These are phyloP conservation scores for Xylaria sp. DNA, from an alignment of 2,329 filamentous ascomycete species.

Conservation along the genomic window DNA sequence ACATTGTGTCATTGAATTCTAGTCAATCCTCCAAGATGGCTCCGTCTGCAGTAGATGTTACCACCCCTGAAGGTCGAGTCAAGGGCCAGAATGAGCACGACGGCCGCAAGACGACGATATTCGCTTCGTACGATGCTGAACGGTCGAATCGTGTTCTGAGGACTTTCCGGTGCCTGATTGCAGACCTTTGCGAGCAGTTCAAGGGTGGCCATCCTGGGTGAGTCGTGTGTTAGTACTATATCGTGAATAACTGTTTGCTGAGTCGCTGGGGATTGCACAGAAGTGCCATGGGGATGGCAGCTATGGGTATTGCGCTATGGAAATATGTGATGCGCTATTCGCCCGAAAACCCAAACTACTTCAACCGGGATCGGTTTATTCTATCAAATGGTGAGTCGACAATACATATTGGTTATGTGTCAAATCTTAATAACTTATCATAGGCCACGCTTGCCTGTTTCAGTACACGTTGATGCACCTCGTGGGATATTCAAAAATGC, in stretches of 20 bases:
- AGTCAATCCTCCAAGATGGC: neutral
- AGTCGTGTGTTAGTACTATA: constrained; percentile 35
- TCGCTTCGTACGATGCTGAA: neutral
- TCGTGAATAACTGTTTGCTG: constrained; percentile 26
- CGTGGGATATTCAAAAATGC: constrained; percentile 61
- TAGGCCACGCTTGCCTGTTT: constrained; percentile 60
- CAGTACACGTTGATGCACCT: constrained; percentile 63
- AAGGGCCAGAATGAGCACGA: neutral
- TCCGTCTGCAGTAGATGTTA: neutral
- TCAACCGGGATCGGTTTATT: constrained; percentile 69
- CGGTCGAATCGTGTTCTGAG: constrained; percentile 56
- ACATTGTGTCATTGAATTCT: neutral
- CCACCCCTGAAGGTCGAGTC: neutral
- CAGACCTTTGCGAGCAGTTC: constrained; percentile 76
- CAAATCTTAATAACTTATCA: neutral
- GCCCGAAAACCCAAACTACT: constrained; percentile 61
- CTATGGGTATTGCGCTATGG: constrained; percentile 56
- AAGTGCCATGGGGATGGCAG: constrained; percentile 51
- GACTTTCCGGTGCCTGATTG: constrained; percentile 70
- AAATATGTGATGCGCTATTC: constrained; percentile 66
- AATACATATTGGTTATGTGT: neutral
- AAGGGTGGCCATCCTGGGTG: constrained; percentile 75
- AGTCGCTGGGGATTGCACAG: constrained; percentile 23
- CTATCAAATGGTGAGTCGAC: constrained; percentile 60
- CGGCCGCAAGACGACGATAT: neutral